Percentiles rank a stretch among this genome's conserved stretches.
These are phyloP conservation scores for Inga laurina DNA, from an alignment of 306 rosid species.

Conservation along the genomic window DNA sequence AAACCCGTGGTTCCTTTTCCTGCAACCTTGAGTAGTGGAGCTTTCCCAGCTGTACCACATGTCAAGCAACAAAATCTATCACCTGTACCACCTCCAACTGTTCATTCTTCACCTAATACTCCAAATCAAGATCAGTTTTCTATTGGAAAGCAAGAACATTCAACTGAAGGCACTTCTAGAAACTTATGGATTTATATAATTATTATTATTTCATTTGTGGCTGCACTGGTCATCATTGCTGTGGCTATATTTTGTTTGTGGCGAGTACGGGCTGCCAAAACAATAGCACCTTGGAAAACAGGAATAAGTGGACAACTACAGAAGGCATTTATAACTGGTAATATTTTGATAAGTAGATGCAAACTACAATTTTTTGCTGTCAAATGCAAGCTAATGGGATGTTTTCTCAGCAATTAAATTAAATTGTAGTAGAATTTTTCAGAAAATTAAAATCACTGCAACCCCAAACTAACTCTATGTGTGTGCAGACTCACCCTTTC, in stretches of 20 bases:
- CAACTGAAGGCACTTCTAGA: conserved; percentile 33
- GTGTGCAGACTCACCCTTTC: not conserved
- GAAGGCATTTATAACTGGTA: conserved; percentile 95
- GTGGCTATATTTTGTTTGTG: conserved; percentile 54
- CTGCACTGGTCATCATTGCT: conserved; percentile 46
- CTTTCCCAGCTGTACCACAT: conserved; percentile 71
- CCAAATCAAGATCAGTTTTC: not conserved
- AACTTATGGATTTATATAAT: conserved; percentile 53
- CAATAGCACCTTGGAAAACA: conserved; percentile 87
- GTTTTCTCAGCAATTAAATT: conserved; percentile 3
- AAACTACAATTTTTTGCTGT: not conserved
- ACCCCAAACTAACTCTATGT: not conserved
- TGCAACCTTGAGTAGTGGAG: conserved; percentile 64
- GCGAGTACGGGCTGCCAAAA: conserved; percentile 62
- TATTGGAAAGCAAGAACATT: conserved; percentile 24
- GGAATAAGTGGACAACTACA: conserved; percentile 98
- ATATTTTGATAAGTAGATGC: conserved; percentile 14
- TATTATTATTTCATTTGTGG: conserved; percentile 45
- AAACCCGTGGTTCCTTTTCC: conserved; percentile 53
- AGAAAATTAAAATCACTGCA: not conserved
- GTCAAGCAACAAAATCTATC: conserved; percentile 39
- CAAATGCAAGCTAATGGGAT: not conserved
- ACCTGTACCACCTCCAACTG: conserved; percentile 41
- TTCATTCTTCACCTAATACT: not conserved
- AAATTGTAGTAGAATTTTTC: not conserved